phyloP scores from a whole-genome alignment of 202 grass and related monocot genomes.

The Schoenoplectus tabernaemontani region DNA sequence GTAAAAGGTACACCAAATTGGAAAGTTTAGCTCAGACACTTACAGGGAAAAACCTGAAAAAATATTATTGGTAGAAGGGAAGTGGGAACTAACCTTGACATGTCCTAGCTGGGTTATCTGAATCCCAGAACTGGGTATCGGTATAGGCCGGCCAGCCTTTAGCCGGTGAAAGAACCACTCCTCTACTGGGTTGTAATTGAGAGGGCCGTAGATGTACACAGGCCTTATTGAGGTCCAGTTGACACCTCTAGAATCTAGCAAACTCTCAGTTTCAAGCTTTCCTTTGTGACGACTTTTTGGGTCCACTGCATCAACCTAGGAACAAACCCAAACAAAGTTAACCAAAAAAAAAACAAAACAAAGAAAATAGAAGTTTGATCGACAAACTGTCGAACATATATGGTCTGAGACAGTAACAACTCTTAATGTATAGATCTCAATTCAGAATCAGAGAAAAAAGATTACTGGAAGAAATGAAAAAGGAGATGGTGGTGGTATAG shows the following conservation, averaged over 20 bases:
- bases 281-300: constrained; percentile 98
- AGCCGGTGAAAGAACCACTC: constrained; percentile 99
- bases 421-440: background rate
- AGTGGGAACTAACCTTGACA: constrained; percentile 53
- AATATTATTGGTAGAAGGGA: too few relatives aligned
- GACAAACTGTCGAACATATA: background rate
- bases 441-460: background rate
- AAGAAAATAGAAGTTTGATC: background rate
- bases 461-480: background rate
- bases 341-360: too few relatives aligned
- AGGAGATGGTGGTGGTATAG: background rate
- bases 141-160: constrained; percentile 79
- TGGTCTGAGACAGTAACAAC: background rate
- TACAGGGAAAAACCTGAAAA: background rate
- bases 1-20: background rate
- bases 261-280: constrained; percentile 95
- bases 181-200: constrained; percentile 98
- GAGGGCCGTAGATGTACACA: constrained; percentile 93
- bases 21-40: too few relatives aligned
- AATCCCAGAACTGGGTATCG: constrained; percentile 61
- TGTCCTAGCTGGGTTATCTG: constrained; percentile 98
- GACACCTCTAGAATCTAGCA: constrained; percentile 50
- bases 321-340: background rate
- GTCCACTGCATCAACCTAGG: constrained; percentile 74
- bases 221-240: constrained; percentile 93